A percentile compares a stretch with the other conserved stretches of the same genome.
These are phyloP conservation scores for Narthecium ossifragum DNA, from an alignment of 106 monocot genomes.

Conservation along the genomic window DNA sequence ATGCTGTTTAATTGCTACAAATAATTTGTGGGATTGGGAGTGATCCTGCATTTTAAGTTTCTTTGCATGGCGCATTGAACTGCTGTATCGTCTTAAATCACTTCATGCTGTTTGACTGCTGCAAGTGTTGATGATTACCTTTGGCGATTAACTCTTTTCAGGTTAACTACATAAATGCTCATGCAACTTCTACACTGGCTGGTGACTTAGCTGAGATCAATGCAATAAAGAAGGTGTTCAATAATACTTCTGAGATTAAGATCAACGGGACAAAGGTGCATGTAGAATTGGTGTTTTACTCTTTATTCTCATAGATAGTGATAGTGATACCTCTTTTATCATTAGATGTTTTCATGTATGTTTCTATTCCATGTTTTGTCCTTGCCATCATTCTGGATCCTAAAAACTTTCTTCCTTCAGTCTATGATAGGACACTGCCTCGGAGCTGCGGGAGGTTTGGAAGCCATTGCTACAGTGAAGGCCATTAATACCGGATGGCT, in stretches of 20 bases:
- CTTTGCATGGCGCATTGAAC: no score
- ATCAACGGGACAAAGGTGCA: conserved; percentile 90
- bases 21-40: no score
- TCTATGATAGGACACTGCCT: conserved; percentile 99
- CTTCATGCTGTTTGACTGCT: neutral
- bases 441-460: conserved; percentile 93
- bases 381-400: no score
- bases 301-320: neutral
- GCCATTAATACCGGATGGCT: conserved; percentile 93
- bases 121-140: neutral
- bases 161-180: conserved; percentile 99
- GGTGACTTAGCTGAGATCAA: conserved; percentile 98
- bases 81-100: no score
- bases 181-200: conserved; percentile 97
- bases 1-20: no score
- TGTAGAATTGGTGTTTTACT: neutral
- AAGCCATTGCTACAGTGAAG: conserved; percentile 93
- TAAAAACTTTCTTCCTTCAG: conserved; percentile 30
- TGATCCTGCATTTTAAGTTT: no score
- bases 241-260: conserved; percentile 69
- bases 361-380: no score
- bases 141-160: no score
- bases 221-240: conserved; percentile 96
- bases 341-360: neutral
- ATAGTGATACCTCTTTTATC: neutral